Conservation (phyloP, 2,329 filamentous ascomycete genomes). For the Sarocladium brachiariae region DNA sequence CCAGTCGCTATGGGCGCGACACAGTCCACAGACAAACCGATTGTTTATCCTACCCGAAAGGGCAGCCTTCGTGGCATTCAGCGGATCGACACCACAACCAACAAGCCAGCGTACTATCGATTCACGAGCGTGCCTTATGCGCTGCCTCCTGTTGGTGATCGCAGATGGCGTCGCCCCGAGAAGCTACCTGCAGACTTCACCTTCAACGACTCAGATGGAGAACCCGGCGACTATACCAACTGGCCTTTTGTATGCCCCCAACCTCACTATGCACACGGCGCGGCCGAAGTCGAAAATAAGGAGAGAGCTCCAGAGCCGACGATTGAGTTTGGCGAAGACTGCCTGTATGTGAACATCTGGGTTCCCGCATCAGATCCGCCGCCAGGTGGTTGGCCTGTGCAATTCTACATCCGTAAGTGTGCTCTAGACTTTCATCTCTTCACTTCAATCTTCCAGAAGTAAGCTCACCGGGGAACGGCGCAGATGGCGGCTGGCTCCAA, state of each 20-base stretch:
- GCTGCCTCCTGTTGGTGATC: not conserved
- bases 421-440: no score
- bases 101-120: not conserved
- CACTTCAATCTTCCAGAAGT: no score
- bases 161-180: constrained; percentile 1
- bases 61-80: not conserved
- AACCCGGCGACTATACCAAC: not conserved
- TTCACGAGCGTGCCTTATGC: not conserved
- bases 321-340: not conserved
- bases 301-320: not conserved
- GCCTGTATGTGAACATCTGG: constrained; percentile 1
- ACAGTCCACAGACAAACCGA: constrained; percentile 1
- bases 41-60: not conserved
- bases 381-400: not conserved
- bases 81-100: not conserved
- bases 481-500: constrained; percentile 5
- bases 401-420: constrained; percentile 3
- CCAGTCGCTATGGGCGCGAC: not conserved
- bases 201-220: not conserved
- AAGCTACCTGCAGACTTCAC: constrained; percentile 3
- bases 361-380: not conserved
- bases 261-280: not conserved
- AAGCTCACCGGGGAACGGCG: no score
- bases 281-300: not conserved
- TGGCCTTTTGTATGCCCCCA: not conserved